Percentiles rank a stretch among this genome's conserved stretches.
Conservation (phyloP, 2,329 filamentous ascomycete species). For the Xylaria multiplex region DNA sequence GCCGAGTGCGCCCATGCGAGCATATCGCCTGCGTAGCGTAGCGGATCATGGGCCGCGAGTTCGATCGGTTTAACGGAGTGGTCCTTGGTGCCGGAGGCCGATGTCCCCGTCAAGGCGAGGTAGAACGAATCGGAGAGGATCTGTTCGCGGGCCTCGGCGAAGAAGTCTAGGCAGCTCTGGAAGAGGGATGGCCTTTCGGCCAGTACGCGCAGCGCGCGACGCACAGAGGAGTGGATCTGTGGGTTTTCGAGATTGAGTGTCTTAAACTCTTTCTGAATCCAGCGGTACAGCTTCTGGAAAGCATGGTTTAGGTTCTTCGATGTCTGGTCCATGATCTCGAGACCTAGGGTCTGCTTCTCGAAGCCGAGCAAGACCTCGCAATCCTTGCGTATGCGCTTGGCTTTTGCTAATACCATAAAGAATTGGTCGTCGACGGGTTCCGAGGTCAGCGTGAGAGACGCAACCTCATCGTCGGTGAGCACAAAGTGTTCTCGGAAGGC, state of each 20-base stretch:
- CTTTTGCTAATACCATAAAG: conserved; percentile 78
- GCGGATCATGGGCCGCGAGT: conserved; percentile 87
- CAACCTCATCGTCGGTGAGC: conserved; percentile 81
- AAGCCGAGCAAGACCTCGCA: conserved; percentile 89
- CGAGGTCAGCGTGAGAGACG: conserved; percentile 77
- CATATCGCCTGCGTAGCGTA: conserved; percentile 97
- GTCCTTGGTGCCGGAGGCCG: conserved; percentile 67
- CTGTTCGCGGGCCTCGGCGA: conserved; percentile 88
- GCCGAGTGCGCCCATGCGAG: conserved; percentile 96
- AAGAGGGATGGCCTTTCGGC: conserved; percentile 91
- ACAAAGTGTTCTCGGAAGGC: conserved; percentile 86
- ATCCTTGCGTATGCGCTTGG: conserved; percentile 88
- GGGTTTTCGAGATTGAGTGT: conserved; percentile 92
- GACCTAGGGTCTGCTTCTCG: conserved; percentile 85
- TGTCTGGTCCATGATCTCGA: conserved; percentile 91
- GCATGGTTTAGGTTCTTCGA: conserved; percentile 87
- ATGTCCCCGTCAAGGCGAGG: conserved; percentile 80
- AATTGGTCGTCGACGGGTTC: conserved; percentile 88
- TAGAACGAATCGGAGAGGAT: conserved; percentile 91
- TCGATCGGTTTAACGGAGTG: conserved; percentile 87
- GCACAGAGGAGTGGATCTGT: conserved; percentile 86
- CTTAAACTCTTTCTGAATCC: conserved; percentile 94
- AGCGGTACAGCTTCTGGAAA: conserved; percentile 95
- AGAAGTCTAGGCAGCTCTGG: conserved; percentile 91
- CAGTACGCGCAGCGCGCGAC: conserved; percentile 83